These are phyloP conservation scores for Angomonas ambiguus DNA, from an alignment of 208 protist species.

Conservation along the genomic window DNA sequence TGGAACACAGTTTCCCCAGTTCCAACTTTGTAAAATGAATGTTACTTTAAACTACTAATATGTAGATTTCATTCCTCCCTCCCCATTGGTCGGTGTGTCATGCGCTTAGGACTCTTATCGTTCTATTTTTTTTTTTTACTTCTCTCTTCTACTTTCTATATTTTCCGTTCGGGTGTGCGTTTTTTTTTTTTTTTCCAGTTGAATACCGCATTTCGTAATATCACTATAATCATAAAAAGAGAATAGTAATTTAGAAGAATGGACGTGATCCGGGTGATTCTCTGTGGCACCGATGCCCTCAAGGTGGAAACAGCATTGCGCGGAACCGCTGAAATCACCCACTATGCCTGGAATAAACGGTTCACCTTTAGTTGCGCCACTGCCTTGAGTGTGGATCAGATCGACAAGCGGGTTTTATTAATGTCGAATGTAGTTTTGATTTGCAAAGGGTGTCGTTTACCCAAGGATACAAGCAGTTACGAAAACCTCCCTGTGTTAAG, in stretches of 20 bases:
- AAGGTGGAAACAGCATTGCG: conserved; percentile 48
- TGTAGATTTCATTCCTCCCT: not conserved
- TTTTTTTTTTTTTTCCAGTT: conserved; percentile 2
- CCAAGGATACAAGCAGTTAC: conserved; percentile 31
- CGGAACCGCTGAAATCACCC: conserved; percentile 40
- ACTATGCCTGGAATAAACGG: conserved; percentile 71
- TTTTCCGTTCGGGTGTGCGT: not conserved
- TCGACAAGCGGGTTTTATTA: conserved; percentile 48
- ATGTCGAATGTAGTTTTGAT: conserved; percentile 64
- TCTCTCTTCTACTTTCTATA: not conserved
- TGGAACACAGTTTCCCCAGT: no score
- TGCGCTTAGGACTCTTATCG: not conserved
- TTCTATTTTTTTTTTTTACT: not conserved
- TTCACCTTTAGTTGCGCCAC: conserved; percentile 65
- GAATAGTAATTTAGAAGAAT: not conserved
- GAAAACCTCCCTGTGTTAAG: conserved; percentile 43
- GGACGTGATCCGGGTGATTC: conserved; percentile 36
- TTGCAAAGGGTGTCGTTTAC: conserved; percentile 42
- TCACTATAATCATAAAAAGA: not conserved
- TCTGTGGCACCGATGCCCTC: conserved; percentile 64
- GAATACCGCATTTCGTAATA: no score
- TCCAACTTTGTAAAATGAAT: no score
- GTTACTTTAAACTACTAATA: no score
- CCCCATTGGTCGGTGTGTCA: no score
- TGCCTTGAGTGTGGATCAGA: conserved; percentile 39